Evolutionary conservation across 352 stramenopile species (phyloP), one percentile per base, ranked within the genome.

Genomic region (Nothophytophthora sp.): DNA sequence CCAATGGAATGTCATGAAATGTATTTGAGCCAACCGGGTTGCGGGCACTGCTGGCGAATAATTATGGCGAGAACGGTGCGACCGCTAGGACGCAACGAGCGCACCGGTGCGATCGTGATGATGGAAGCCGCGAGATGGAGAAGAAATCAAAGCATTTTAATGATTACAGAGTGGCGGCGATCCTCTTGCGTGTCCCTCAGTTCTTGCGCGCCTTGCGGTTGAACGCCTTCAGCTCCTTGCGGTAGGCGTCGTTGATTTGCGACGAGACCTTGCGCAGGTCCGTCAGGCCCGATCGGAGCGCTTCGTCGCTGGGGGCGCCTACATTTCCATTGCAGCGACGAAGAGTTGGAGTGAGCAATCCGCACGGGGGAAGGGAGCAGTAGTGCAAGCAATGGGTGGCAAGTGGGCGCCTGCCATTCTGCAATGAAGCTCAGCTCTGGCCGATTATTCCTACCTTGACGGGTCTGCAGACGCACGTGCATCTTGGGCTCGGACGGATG

Each of bases 401-500:
- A n/a, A n/a, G n/a, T n/a, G n/a, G n/a, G n/a, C n/a, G n/a, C n/a
- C n/a, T n/a, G n/a, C n/a, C n/a, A n/a, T n/a, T n/a, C n/a, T n/a
- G n/a, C n/a, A n/a, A n/a, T n/a, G n/a, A n/a, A n/a, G n/a, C 32
- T 39, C 10, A 28, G 15, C 40, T 19, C 32, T 16, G 25, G 12
- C 35, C n/a, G 18, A 29, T 35, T 1, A 20, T 4, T 23, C 44
- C n/a, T 68, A 87, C 81, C 77, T 65, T 80, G 62, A 34, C 73
- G 76, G 8, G 84, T 96, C 69, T 98, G 95, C 15, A 98, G 79
- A 28, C 95, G 81, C 22, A 98, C 64, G 66, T 98, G 92, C 66
- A 98, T 96, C 50, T 97, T 92, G 19, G 92, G 92, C 61, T 98
- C 95, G 6, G 88, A 96, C 18, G 95, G 95, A 76, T 98, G 95